These are phyloP conservation scores for Nannochloris sp. DNA, from an alignment of 139 green algal species.

Conservation along the genomic window DNA sequence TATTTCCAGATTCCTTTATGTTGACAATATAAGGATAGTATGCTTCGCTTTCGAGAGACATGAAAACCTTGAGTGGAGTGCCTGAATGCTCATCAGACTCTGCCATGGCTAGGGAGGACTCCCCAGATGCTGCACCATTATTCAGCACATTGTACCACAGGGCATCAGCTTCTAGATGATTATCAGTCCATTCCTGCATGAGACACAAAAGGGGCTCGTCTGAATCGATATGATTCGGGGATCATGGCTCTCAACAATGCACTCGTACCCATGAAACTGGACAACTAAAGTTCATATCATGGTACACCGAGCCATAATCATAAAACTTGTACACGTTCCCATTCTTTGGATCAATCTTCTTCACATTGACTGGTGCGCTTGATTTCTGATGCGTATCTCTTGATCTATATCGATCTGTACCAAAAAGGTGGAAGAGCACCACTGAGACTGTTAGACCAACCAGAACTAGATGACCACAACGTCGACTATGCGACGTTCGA, in stretches of 20 bases:
- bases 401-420: too few relatives aligned
- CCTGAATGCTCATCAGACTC: not conserved
- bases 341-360: too few relatives aligned
- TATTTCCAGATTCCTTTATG: constrained; percentile 2
- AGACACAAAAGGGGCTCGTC: not conserved
- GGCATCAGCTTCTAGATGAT: constrained; percentile 1
- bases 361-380: too few relatives aligned
- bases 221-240: not conserved
- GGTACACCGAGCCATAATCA: not conserved
- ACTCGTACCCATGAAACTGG: constrained; percentile 3
- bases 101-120: not conserved
- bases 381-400: too few relatives aligned
- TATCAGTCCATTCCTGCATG: not conserved
- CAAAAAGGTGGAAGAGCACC: too few relatives aligned
- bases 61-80: not conserved
- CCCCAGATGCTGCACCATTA: not conserved
- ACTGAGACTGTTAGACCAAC: too few relatives aligned
- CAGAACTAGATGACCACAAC: too few relatives aligned
- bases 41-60: constrained; percentile 3
- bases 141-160: constrained; percentile 10
- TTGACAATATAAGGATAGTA: constrained; percentile 5
- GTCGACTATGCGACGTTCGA: too few relatives aligned
- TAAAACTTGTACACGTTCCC: constrained; percentile 2
- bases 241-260: not conserved
- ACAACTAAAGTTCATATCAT: constrained; percentile 7